Percentiles rank a stretch among this genome's conserved stretches.
Conservation (phyloP, 1,139 yeast genomes). For the Taphrina pruni region DNA sequence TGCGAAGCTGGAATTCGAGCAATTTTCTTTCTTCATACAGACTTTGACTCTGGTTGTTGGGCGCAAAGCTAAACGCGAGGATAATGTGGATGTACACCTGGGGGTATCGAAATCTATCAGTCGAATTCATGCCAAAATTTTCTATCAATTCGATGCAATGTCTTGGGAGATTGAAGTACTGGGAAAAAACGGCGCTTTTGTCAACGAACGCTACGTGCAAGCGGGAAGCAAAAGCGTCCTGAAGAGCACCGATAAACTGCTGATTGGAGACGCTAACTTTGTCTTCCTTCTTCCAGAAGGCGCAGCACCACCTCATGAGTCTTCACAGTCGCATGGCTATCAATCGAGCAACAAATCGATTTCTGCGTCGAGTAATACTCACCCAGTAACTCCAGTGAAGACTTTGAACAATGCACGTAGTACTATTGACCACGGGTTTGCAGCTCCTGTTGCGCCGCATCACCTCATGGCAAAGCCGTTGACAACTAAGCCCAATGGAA, state of each 20-base stretch:
- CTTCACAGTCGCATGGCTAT: neutral
- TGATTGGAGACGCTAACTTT: constrained; percentile 90
- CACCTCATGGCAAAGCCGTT: constrained; percentile 28
- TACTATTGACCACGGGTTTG: neutral
- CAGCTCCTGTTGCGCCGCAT: constrained; percentile 37
- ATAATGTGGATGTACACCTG: constrained; percentile 75
- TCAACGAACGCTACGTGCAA: constrained; percentile 84
- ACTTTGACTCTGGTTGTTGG: constrained; percentile 93
- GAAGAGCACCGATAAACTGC: constrained; percentile 76
- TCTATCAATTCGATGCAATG: constrained; percentile 93
- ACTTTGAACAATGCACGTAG: neutral
- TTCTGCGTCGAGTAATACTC: neutral
- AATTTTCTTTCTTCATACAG: constrained; percentile 92
- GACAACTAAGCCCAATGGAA: neutral
- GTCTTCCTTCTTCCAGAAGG: constrained; percentile 68
- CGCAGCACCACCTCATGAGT: constrained; percentile 22
- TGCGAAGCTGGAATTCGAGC: constrained; percentile 90
- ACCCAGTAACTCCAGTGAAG: neutral
- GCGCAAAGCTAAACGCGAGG: constrained; percentile 72
- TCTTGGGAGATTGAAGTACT: constrained; percentile 85
- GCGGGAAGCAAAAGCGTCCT: constrained; percentile 88
- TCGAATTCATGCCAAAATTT: constrained; percentile 89
- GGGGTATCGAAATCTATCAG: constrained; percentile 92
- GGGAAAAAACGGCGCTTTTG: constrained; percentile 96
- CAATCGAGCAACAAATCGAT: neutral